Base-by-base conservation (phyloP, 306 rosid genomes). In the Aeschynomene evenia region DNA sequence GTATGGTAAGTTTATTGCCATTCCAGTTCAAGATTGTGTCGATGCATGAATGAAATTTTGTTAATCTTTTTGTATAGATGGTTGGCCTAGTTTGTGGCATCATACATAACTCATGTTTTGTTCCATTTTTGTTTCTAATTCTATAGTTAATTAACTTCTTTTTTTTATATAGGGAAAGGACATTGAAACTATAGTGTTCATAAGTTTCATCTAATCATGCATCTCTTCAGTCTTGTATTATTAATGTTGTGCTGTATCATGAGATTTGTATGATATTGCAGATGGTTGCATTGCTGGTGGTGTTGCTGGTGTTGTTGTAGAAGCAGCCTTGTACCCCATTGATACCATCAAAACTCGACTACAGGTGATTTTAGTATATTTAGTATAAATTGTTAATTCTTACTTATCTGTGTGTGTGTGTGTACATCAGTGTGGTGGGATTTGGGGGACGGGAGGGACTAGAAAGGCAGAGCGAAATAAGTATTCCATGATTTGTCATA, bases 261-360 rank as follows among this genome's bases (percentile, higher is more conserved):
- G 40, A 6, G 34, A 14, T 68, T n/a, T 21, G 43, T 52, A 73
- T 77, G 64, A 84, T 81, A 59, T 86, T 77, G 81, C 81, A 93
- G 98, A 93, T 75, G 97, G 98, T 79, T 81, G 87, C 50, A 77
- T 93, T 63, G 96, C 98, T 70, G 98, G 97, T 77, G 98, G 96
- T 73, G 73, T 85, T 65, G 91, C 98, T 20, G 98, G 96, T 33
- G 96, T 85, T 18, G 79, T 91, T 70, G 98, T 93, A 59, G 98
- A 93, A 81, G 79, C 98, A 63, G 90, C 84, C 74, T 80, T 93
- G 65, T 93, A 93, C 66, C 97, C 98, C 58, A 93, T 93, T 70
- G 98, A 90, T 81, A 93, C 98, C 49, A 90, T 93, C 76, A 93
- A 90, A 85, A 93, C 98, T 42, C 90, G 98, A 73, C 82, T 93